Evolutionary conservation across 192 early-diverging fungal genomes (phyloP), one percentile per base, ranked within the genome.

Genomic region (Entomortierella chlamydospora): DNA sequence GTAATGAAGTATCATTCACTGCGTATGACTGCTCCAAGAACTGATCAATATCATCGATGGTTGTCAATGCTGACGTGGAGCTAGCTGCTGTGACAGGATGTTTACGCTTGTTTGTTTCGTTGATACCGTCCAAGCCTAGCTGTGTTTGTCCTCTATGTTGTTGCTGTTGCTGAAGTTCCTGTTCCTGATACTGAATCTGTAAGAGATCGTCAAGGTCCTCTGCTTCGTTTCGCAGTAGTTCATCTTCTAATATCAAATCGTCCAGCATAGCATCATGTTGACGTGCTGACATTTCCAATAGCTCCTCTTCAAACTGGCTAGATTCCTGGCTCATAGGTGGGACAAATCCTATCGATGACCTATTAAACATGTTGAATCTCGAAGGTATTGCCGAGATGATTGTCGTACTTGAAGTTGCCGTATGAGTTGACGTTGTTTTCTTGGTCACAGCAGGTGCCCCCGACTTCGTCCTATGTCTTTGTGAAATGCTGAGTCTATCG

Each of bases 281-380:
- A 18, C 74, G 61, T 12, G 74, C 74, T 10, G 74, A 64, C 74
- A 78, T 78, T 39, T 78, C 74, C 53, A 70, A 49, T 4, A 78
- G 61, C 18, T 78, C 74, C 13, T 78, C 74, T 33, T 78, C 66
- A 9, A 64, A 8, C 28, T 70, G 74, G 23, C 61, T 78, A 12
- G 61, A 59, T 3, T 29, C 61, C 13, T 64, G 54, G n/a, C 41
- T 70, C 25, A 54, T 17, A 1, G 34, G 31, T 5, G 67, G 51
- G 7, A 26, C 1, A 8, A 29, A n/a, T 28, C 65, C 65, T 0
- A 29, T 45, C 4, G 67, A 69, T 1, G 11, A 6, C 2, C 55
- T 43, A 20, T 26, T 63, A 30, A 47, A 64, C 20, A 59, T n/a
- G 28, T 60, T 64, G 41, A 78, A 33, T 18, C 67, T 52, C 4